Conservation (phyloP, 108 stramenopile genomes). For the Ochromonas danica region DNA sequence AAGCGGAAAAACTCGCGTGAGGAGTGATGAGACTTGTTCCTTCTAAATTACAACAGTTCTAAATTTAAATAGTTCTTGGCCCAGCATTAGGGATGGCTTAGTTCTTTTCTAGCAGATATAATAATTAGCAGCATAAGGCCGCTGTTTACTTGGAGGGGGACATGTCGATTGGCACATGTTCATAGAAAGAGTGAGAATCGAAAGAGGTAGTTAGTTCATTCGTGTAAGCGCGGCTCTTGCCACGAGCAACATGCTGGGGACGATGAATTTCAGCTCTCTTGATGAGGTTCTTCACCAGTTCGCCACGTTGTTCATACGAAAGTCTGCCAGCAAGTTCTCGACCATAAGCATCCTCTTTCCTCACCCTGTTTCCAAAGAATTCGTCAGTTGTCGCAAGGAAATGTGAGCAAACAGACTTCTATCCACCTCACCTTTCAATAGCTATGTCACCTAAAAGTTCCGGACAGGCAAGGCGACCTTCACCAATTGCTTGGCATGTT, state of each 20-base stretch:
- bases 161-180: no score
- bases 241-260: background rate
- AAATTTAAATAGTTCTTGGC: no score
- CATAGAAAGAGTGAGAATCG: no score
- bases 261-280: background rate
- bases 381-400: background rate
- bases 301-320: background rate
- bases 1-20: no score
- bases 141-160: no score
- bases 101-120: no score
- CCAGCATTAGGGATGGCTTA: no score
- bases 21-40: no score
- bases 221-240: background rate
- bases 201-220: no score
- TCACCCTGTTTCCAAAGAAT: background rate
- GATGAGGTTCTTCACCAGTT: background rate
- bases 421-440: slow-evolving; percentile 34
- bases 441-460: slow-evolving; percentile 34
- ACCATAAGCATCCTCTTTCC: slow-evolving; percentile 28
- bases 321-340: background rate
- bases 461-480: slow-evolving; percentile 6
- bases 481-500: slow-evolving; percentile 47
- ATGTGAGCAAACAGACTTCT: background rate
- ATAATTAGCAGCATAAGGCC: no score
- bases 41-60: no score